These are phyloP conservation scores for Entoloma clypeatum DNA, from an alignment of 1,284 basidiomycete species.

Conservation along the genomic window DNA sequence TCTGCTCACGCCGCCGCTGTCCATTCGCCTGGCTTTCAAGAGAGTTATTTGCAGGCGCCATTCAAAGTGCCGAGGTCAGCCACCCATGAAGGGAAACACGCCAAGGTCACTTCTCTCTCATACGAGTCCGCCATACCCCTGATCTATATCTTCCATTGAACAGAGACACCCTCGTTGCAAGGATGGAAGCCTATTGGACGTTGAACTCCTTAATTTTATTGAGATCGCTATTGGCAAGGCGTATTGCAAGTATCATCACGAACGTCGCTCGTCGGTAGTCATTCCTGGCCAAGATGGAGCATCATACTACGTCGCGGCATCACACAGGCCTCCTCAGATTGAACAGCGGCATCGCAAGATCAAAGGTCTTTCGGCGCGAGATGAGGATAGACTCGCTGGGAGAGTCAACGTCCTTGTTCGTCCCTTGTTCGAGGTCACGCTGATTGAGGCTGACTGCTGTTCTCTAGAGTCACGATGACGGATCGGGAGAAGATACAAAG, in stretches of 20 bases:
- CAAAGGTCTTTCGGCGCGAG: conserved; percentile 3
- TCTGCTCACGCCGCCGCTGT: conserved; percentile 38
- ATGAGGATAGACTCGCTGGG: conserved; percentile 35
- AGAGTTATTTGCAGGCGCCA: conserved; percentile 9
- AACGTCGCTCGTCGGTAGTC: conserved; percentile 1
- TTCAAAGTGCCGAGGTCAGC: conserved; percentile 4
- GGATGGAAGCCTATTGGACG: neutral
- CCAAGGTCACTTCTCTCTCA: too few relatives aligned
- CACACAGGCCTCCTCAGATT: conserved; percentile 8
- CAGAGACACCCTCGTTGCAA: too few relatives aligned
- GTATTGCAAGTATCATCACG: conserved; percentile 12
- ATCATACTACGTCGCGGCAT: conserved; percentile 13
- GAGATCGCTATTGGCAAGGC: conserved; percentile 16
- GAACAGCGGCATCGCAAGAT: conserved; percentile 11
- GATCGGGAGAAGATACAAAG: conserved; percentile 9
- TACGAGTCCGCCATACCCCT: too few relatives aligned
- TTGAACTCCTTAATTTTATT: conserved; percentile 16
- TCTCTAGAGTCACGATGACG: conserved; percentile 7
- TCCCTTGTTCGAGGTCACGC: conserved; percentile 27
- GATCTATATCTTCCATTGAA: too few relatives aligned
- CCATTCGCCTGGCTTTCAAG: conserved; percentile 24
- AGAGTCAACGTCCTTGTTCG: conserved; percentile 47
- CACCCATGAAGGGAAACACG: neutral
- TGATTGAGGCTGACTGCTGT: conserved; percentile 3
- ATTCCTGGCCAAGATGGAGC: conserved; percentile 6